Percentiles rank a stretch among this genome's conserved stretches.
Evolutionary conservation across 108 stramenopile species (phyloP).

Genomic region (Cyclostephanos tholiformis): DNA sequence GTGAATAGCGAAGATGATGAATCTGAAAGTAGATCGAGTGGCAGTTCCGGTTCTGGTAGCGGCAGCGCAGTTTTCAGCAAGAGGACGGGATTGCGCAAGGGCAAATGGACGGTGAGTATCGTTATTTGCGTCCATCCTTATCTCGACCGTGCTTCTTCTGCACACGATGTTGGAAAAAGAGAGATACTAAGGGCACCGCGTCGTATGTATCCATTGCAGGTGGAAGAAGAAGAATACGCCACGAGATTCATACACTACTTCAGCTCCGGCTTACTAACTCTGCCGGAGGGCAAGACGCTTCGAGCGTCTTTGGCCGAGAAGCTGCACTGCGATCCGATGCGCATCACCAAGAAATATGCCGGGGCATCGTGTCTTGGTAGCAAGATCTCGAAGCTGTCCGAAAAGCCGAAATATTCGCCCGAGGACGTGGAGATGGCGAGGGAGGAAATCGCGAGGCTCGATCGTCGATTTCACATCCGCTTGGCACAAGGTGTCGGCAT

Average conservation of each 20-base stretch:
- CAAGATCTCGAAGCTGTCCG: constrained; percentile 71
- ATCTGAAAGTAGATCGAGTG: constrained; percentile 16
- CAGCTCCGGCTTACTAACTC: constrained; percentile 81
- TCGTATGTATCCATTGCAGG: constrained; percentile 39
- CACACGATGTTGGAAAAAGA: no score
- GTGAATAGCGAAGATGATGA: constrained; percentile 24
- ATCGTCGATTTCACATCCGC: constrained; percentile 63
- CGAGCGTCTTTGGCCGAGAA: constrained; percentile 94
- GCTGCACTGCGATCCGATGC: constrained; percentile 96
- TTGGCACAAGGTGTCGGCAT: constrained; percentile 55
- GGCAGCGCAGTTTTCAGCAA: constrained; percentile 15
- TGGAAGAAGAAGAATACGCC: constrained; percentile 89
- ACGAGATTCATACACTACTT: constrained; percentile 93
- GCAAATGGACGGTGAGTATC: constrained; percentile 85
- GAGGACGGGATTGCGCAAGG: constrained; percentile 60
- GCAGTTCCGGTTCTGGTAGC: constrained; percentile 26
- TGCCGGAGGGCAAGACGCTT: constrained; percentile 92
- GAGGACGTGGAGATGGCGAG: constrained; percentile 66
- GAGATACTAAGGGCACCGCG: neutral
- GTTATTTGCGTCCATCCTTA: neutral
- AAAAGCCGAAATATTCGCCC: constrained; percentile 56
- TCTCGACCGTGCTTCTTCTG: neutral
- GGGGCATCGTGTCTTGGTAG: constrained; percentile 93
- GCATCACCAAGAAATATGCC: constrained; percentile 97
- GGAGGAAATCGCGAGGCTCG: constrained; percentile 65